Conservation (phyloP, 768 basidiomycete species). For the Boletus subcaerulescens region DNA sequence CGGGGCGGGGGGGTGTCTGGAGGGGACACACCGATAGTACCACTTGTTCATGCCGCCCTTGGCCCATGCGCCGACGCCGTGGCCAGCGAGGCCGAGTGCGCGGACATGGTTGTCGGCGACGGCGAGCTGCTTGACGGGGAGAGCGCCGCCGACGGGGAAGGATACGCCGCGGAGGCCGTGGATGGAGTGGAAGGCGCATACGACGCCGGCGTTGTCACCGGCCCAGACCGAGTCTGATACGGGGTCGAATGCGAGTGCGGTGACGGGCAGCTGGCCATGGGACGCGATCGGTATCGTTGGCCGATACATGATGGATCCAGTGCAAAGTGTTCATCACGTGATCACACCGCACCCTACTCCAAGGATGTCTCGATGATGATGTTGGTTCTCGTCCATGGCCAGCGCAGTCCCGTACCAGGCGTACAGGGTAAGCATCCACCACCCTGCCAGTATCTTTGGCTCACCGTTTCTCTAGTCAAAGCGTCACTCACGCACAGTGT, state of each 20-base stretch:
- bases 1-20: background rate
- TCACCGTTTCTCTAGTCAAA: slow-evolving; percentile 37
- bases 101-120: slow-evolving; percentile 79
- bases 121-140: slow-evolving; percentile 69
- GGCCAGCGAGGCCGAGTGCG: slow-evolving; percentile 55
- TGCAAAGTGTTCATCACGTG: slow-evolving; percentile 13
- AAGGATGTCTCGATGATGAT: background rate
- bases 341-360: background rate
- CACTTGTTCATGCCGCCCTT: slow-evolving; percentile 87
- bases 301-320: slow-evolving; percentile 19
- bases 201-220: slow-evolving; percentile 67
- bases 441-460: background rate
- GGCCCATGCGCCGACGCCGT: slow-evolving; percentile 74
- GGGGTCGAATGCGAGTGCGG: slow-evolving; percentile 85
- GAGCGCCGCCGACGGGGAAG: slow-evolving; percentile 67
- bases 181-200: slow-evolving; percentile 65
- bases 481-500: slow-evolving; percentile 43
- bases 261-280: slow-evolving; percentile 45
- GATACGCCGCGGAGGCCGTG: slow-evolving; percentile 66
- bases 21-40: slow-evolving; percentile 58
- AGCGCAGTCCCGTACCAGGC: slow-evolving; percentile 47
- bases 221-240: slow-evolving; percentile 89
- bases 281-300: slow-evolving; percentile 14
- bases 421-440: slow-evolving; percentile 37
- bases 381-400: slow-evolving; percentile 1